phyloP scores from a whole-genome alignment of 2,329 filamentous ascomycete genomes.

The Claviceps spartinae region DNA sequence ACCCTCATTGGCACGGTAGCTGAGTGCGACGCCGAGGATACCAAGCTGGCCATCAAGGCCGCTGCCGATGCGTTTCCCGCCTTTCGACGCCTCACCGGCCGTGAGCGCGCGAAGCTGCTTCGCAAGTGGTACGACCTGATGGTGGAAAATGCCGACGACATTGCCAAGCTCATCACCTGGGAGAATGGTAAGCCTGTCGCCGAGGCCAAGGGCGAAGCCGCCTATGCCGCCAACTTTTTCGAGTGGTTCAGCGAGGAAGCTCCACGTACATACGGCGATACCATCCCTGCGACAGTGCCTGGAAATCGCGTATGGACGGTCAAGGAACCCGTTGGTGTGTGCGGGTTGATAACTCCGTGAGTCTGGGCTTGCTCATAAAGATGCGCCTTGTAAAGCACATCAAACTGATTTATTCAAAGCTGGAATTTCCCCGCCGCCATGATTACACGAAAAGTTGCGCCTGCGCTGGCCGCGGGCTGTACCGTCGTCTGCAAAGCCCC shows the following conservation, averaged over 20 bases:
- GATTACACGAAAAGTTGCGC: slow-evolving; percentile 57
- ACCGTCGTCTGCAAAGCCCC: slow-evolving; percentile 88
- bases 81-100: slow-evolving; percentile 59
- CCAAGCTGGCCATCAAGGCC: slow-evolving; percentile 69
- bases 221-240: slow-evolving; percentile 62
- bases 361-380: neutral
- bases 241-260: slow-evolving; percentile 77
- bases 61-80: slow-evolving; percentile 61
- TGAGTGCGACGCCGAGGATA: slow-evolving; percentile 69
- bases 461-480: slow-evolving; percentile 83
- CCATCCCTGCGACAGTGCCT: slow-evolving; percentile 54
- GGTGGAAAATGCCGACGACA: slow-evolving; percentile 63
- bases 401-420: slow-evolving; percentile 15
- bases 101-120: slow-evolving; percentile 60
- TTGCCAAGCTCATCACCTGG: slow-evolving; percentile 74
- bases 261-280: slow-evolving; percentile 58
- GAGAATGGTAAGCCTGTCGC: slow-evolving; percentile 79
- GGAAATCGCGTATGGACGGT: slow-evolving; percentile 65
- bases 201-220: slow-evolving; percentile 59
- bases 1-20: slow-evolving; percentile 70
- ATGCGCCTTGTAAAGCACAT: neutral
- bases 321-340: slow-evolving; percentile 76
- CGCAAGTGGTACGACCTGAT: slow-evolving; percentile 74
- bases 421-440: slow-evolving; percentile 81
- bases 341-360: slow-evolving; percentile 64